A percentile compares a stretch with the other conserved stretches of the same genome.
Conservation (phyloP, 495 filamentous ascomycete species). For the Hyphodiscus hymeniophilus region DNA sequence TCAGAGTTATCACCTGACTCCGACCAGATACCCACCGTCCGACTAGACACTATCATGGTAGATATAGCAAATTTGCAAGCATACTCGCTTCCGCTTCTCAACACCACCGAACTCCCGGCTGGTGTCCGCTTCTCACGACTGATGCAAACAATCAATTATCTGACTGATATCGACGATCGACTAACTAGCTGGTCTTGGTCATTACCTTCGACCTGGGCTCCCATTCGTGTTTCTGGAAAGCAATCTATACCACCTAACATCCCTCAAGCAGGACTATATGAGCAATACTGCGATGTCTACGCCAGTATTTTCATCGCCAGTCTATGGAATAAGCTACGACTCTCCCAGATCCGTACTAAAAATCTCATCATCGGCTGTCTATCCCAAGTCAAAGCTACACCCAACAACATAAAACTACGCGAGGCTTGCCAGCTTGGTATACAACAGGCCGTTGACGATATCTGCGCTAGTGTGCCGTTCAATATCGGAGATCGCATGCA, state of each 20-base stretch:
- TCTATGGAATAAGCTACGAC: slow-evolving; percentile 4
- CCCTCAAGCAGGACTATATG: slow-evolving; percentile 1
- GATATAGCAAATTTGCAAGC: slow-evolving; percentile 3
- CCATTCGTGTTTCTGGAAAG: background rate
- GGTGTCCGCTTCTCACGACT: background rate
- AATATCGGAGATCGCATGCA: slow-evolving; percentile 1
- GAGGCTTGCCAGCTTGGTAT: background rate
- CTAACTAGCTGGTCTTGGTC: background rate
- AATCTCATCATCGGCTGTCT: background rate
- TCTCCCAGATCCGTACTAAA: background rate
- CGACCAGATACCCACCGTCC: slow-evolving; percentile 12
- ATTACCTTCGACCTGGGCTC: slow-evolving; percentile 1
- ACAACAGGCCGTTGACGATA: slow-evolving; percentile 3
- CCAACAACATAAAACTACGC: background rate
- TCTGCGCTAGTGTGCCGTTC: slow-evolving; percentile 8
- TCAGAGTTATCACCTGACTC: background rate
- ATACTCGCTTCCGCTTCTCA: background rate
- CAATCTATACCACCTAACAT: background rate
- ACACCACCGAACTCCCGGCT: background rate
- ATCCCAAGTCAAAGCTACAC: background rate
- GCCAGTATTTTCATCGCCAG: slow-evolving; percentile 1
- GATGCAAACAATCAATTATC: background rate
- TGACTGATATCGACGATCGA: background rate
- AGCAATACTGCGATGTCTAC: slow-evolving; percentile 8
- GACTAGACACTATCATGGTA: slow-evolving; percentile 23